phyloP scores from a whole-genome alignment of 805 yeast genomes.

The Candida adriatica region DNA sequence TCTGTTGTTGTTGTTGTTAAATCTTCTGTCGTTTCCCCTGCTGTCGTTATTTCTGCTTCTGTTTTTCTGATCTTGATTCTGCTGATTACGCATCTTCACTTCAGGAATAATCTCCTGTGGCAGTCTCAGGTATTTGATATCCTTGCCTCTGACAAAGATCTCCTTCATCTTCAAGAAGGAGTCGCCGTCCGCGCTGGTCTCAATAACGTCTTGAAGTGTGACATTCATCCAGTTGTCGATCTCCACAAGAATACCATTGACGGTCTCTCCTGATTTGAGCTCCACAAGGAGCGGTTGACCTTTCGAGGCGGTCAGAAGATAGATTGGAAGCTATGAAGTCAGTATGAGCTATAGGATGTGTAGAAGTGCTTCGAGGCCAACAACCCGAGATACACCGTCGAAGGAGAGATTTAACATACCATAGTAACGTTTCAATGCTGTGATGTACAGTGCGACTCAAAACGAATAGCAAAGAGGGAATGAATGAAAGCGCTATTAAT shows the following conservation, averaged over 20 bases:
- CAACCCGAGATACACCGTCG: neutral
- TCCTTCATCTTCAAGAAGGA: constrained; percentile 59
- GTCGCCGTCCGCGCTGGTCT: constrained; percentile 55
- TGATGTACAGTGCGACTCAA: no score
- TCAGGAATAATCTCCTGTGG: constrained; percentile 73
- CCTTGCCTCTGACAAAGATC: constrained; percentile 78
- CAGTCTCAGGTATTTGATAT: constrained; percentile 69
- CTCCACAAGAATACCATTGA: constrained; percentile 75
- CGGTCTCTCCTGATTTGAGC: constrained; percentile 83
- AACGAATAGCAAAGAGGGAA: no score
- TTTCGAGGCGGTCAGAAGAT: constrained; percentile 83
- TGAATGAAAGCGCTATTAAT: no score
- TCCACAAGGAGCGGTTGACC: constrained; percentile 85
- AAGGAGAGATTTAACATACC: neutral
- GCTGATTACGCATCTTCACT: constrained; percentile 58
- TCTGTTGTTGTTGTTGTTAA: constrained; percentile 22
- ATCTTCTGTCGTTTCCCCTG: constrained; percentile 30
- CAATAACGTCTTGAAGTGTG: constrained; percentile 69
- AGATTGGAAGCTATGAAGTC: constrained; percentile 95
- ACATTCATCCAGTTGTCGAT: constrained; percentile 97
- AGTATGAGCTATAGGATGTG: no score
- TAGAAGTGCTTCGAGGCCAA: constrained; percentile 4
- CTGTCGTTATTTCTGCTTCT: constrained; percentile 39
- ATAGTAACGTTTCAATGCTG: no score
- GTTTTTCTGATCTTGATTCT: constrained; percentile 38